phyloP scores from a whole-genome alignment of 1,284 basidiomycete genomes.

The Coniophora puteana region DNA sequence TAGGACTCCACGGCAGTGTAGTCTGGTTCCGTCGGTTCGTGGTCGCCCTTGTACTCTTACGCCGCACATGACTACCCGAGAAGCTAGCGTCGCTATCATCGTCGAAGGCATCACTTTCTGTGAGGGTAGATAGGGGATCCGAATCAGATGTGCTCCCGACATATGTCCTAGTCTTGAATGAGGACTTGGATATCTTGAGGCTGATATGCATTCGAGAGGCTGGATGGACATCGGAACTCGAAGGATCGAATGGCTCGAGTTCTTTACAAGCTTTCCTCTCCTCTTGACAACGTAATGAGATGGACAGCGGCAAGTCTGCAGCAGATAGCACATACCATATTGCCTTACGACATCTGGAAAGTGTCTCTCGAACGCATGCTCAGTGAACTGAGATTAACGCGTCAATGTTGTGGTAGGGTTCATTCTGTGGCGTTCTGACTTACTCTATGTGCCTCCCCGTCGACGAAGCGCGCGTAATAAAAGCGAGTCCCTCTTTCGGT shows the following conservation, averaged over 20 bases:
- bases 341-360: constrained; percentile 45
- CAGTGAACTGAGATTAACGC: constrained; percentile 34
- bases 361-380: constrained; percentile 32
- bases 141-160: constrained; percentile 11
- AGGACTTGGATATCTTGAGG: constrained; percentile 21
- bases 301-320: constrained; percentile 5
- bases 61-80: constrained; percentile 25
- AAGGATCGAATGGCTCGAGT: constrained; percentile 58
- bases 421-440: constrained; percentile 21
- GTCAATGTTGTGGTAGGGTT: constrained; percentile 4
- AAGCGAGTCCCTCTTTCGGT: constrained; percentile 34
- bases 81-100: constrained; percentile 15
- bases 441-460: constrained; percentile 62
- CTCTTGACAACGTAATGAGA: constrained; percentile 29
- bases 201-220: constrained; percentile 45
- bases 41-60: constrained; percentile 10
- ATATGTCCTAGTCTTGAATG: constrained; percentile 4
- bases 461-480: constrained; percentile 57
- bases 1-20: constrained; percentile 58
- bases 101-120: constrained; percentile 25
- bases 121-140: constrained; percentile 15
- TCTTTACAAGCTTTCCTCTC: constrained; percentile 36
- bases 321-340: constrained; percentile 45
- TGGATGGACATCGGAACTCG: constrained; percentile 55
- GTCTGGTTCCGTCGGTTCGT: constrained; percentile 16